phyloP scores from a whole-genome alignment of 2,329 filamentous ascomycete genomes.

The Pseudocercospora eumusae region DNA sequence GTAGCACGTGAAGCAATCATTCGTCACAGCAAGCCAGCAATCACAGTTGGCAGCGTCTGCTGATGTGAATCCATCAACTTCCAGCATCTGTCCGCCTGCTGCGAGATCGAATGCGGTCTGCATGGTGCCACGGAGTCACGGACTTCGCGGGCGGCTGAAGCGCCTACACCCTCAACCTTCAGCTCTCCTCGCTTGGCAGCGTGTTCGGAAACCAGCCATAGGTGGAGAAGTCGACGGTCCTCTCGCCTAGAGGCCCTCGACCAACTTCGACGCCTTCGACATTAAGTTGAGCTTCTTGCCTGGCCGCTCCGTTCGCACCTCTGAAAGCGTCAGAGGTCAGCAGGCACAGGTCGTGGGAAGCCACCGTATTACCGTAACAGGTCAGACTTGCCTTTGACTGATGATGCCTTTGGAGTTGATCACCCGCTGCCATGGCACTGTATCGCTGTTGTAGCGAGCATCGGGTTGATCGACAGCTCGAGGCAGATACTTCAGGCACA shows the following conservation, averaged over 20 bases:
- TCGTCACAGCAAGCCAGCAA: conserved; percentile 15
- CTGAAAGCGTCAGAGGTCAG: conserved; percentile 28
- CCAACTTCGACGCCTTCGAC: conserved; percentile 52
- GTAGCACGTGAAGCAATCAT: conserved; percentile 23
- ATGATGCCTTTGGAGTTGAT: conserved; percentile 86
- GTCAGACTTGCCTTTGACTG: conserved; percentile 68
- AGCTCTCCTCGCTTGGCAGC: conserved; percentile 37
- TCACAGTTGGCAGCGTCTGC: conserved; percentile 14
- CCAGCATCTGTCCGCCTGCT: conserved; percentile 5
- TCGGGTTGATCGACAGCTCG: conserved; percentile 45
- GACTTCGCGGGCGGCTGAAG: conserved; percentile 7
- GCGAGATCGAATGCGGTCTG: conserved; percentile 3
- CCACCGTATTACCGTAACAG: not conserved
- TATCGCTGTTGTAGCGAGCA: conserved; percentile 66
- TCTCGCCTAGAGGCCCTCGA: conserved; percentile 50
- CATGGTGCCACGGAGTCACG: conserved; percentile 10
- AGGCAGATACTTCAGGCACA: conserved; percentile 85
- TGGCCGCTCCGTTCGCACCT: conserved; percentile 47
- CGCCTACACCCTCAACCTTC: conserved; percentile 13
- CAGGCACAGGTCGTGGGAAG: conserved; percentile 5
- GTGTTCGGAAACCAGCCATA: conserved; percentile 53
- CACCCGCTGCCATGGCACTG: conserved; percentile 92
- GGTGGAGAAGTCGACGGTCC: conserved; percentile 47
- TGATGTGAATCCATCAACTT: conserved; percentile 13
- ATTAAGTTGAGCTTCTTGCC: conserved; percentile 50